Conservation (phyloP, 2,329 filamentous ascomycete genomes). For the Daldinia sp. region DNA sequence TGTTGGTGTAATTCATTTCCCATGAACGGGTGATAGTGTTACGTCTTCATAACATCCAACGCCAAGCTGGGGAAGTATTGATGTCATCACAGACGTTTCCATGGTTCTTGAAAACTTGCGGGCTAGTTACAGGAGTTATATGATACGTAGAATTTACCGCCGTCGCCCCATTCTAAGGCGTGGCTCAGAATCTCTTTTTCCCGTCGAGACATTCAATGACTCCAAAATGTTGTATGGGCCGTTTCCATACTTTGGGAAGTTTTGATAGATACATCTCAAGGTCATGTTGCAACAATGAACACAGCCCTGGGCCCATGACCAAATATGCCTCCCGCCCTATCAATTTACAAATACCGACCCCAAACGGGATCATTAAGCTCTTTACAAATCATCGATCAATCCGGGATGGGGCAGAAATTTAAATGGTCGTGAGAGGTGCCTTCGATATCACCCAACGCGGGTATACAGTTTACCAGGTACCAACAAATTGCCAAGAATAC, state of each 20-base stretch:
- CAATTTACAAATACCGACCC: not conserved
- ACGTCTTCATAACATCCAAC: not conserved
- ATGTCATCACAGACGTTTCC: not conserved
- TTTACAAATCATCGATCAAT: not conserved
- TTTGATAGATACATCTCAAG: not conserved
- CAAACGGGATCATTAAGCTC: conserved; percentile 22
- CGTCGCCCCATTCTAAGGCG: not conserved
- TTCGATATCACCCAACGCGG: not conserved
- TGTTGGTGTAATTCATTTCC: not conserved
- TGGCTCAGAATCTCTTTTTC: not conserved
- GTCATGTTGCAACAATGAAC: not conserved
- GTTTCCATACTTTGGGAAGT: not conserved
- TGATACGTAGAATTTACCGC: not conserved
- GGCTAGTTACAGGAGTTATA: not conserved
- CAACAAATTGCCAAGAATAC: not conserved
- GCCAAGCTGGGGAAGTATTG: not conserved
- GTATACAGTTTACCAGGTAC: not conserved
- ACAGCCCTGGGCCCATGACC: not conserved
- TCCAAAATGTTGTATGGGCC: not conserved
- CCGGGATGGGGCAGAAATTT: not conserved
- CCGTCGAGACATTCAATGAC: too few relatives aligned
- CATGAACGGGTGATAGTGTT: not conserved
- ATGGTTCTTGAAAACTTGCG: not conserved
- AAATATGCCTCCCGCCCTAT: not conserved
- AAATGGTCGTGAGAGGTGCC: not conserved